Conservation (phyloP, 179 eudicot genomes). For the Corrigiola litoralis region DNA sequence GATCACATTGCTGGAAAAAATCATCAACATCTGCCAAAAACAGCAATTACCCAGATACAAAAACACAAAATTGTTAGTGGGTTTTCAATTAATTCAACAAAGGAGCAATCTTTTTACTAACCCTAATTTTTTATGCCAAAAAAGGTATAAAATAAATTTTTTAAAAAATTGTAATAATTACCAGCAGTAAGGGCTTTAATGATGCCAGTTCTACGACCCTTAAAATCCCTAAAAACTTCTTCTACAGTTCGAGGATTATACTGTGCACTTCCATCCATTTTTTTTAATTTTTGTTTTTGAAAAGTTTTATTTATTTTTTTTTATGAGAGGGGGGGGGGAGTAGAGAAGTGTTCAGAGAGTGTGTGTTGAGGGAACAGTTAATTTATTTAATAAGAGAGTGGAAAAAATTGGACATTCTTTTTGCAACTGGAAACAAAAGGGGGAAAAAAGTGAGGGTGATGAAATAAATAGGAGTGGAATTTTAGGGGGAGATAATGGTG, state of each 20-base stretch:
- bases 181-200: constrained; percentile 78
- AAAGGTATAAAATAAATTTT: neutral
- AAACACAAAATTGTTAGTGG: neutral
- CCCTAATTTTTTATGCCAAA: no score
- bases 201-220: constrained; percentile 67
- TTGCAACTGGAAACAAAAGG: no score
- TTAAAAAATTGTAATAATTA: constrained; percentile 9
- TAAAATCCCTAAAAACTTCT: constrained; percentile 74
- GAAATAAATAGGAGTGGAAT: no score
- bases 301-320: neutral
- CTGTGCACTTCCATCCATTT: constrained; percentile 42
- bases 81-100: neutral
- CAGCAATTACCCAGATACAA: neutral
- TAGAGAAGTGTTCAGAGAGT: no score
- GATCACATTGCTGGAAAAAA: constrained; percentile 59
- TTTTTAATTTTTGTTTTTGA: neutral
- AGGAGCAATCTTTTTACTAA: no score
- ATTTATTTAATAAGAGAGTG: no score
- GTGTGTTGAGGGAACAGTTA: no score
- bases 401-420: no score
- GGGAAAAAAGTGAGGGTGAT: no score
- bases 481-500: no score
- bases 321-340: neutral
- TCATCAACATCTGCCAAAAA: constrained; percentile 57
- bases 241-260: constrained; percentile 77